Evolutionary conservation across 805 yeast species (phyloP).

Genomic region (Yamadazyma ubonensis): DNA sequence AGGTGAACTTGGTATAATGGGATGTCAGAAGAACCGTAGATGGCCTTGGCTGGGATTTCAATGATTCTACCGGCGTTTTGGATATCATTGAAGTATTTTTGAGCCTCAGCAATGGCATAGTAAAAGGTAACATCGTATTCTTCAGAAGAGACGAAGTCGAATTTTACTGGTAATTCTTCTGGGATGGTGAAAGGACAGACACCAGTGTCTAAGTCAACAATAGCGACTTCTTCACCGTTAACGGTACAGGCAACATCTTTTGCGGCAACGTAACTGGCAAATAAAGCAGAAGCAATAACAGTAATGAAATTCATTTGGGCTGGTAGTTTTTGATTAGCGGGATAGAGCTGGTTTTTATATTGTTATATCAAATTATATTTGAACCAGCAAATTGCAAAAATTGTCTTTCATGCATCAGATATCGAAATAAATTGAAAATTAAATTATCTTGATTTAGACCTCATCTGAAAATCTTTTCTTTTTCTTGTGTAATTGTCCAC

Average conservation of each 20-base stretch:
- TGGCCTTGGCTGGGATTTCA: constrained; percentile 29
- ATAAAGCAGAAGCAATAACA: constrained; percentile 17
- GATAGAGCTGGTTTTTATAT: constrained; percentile 1
- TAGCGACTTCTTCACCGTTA: constrained; percentile 30
- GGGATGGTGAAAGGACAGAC: constrained; percentile 39
- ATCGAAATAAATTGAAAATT: background rate
- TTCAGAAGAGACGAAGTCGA: constrained; percentile 26
- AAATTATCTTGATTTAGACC: background rate
- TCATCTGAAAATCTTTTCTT: background rate
- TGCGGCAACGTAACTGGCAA: constrained; percentile 29
- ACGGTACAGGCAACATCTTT: constrained; percentile 37
- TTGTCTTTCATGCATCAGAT: background rate
- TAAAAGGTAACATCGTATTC: constrained; percentile 36
- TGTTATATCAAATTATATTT: background rate
- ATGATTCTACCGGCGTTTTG: constrained; percentile 33
- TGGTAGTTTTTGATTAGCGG: background rate
- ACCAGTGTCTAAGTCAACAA: constrained; percentile 42
- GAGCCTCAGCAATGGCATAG: constrained; percentile 26
- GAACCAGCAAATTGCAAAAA: constrained; percentile 6
- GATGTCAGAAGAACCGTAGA: constrained; percentile 23
- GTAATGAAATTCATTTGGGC: constrained; percentile 14
- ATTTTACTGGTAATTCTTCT: constrained; percentile 23
- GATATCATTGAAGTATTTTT: constrained; percentile 36
- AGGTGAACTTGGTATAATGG: constrained; percentile 31
- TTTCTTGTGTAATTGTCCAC: background rate